phyloP scores from a whole-genome alignment of 345 rosid species.

The Capsella bursapastoris region DNA sequence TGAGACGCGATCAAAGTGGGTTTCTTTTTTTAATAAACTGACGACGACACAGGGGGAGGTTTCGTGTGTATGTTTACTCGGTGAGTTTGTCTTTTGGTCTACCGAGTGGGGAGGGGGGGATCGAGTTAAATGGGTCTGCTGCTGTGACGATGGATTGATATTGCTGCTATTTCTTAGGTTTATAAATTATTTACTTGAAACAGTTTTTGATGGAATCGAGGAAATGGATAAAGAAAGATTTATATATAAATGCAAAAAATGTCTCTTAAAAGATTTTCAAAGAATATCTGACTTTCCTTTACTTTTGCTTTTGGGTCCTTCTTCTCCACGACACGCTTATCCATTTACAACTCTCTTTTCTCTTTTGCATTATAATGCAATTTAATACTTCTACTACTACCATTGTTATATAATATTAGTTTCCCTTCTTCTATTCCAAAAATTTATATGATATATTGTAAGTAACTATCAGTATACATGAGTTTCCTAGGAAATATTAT shows the following conservation, averaged over 20 bases:
- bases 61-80: conserved; percentile 21
- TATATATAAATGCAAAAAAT: neutral
- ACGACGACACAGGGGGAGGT: conserved; percentile 8
- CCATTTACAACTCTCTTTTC: conserved; percentile 24
- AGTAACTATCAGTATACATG: neutral
- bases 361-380: conserved; percentile 7
- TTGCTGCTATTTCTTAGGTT: conserved; percentile 19
- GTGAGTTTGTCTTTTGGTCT: conserved; percentile 35
- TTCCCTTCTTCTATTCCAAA: neutral
- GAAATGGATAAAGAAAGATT: conserved; percentile 33
- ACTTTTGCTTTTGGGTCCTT: conserved; percentile 32
- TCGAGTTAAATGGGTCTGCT: neutral
- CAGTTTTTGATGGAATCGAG: conserved; percentile 37
- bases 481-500: neutral
- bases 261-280: conserved; percentile 1
- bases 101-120: conserved; percentile 10
- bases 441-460: neutral
- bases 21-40: neutral
- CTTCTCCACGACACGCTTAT: conserved; percentile 45
- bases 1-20: neutral
- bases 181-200: neutral
- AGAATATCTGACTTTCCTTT: conserved; percentile 24
- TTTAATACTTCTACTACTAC: neutral
- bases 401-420: neutral
- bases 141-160: neutral